These are phyloP conservation scores for Mycena kentingensis DNA, from an alignment of 768 basidiomycete genomes.

Conservation along the genomic window DNA sequence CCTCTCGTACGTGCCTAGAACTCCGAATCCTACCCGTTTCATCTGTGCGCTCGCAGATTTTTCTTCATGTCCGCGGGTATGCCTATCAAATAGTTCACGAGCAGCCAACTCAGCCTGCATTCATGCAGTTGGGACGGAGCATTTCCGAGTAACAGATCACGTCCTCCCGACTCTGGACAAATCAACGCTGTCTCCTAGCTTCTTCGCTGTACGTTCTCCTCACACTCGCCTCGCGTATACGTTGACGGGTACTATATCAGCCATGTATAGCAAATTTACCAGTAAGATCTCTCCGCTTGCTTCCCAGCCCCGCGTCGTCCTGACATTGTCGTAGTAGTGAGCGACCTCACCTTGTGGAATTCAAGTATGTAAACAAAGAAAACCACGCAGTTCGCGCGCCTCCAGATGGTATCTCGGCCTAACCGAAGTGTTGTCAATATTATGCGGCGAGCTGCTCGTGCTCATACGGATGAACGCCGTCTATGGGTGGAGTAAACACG, in stretches of 20 bases:
- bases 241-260: too few species aligned
- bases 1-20: not conserved
- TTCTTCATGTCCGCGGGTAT: constrained; percentile 9
- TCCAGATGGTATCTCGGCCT: constrained; percentile 10
- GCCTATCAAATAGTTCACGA: not conserved
- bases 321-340: constrained; percentile 4
- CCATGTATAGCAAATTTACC: constrained; percentile 6
- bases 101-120: not conserved
- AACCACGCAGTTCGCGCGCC: not conserved
- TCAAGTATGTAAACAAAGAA: too few species aligned
- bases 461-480: constrained; percentile 9
- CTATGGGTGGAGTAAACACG: constrained; percentile 12
- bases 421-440: constrained; percentile 8
- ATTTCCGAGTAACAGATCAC: constrained; percentile 4
- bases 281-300: not conserved
- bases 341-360: too few species aligned
- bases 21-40: not conserved
- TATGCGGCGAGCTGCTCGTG: constrained; percentile 5
- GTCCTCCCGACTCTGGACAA: too few species aligned
- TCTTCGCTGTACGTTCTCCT: too few species aligned
- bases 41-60: constrained; percentile 4
- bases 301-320: not conserved
- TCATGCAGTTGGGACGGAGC: constrained; percentile 9
- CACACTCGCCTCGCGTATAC: too few species aligned
- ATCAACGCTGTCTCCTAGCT: too few species aligned